Base-by-base conservation (phyloP, 73 alveolate genomes). In the Loxodes magnus region DNA sequence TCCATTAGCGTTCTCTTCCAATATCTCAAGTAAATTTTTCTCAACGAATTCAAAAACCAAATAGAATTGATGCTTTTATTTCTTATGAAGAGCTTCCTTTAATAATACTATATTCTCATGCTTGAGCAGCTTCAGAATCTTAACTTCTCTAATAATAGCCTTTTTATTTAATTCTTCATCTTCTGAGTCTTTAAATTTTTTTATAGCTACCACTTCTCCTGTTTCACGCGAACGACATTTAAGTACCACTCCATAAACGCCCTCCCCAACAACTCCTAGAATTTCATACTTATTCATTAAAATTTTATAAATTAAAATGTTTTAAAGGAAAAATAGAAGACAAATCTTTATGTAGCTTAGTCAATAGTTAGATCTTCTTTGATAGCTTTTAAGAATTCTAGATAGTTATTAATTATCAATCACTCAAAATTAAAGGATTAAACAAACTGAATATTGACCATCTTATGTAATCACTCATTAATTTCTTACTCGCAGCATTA, bases 41-140 rank as follows among this genome's bases (percentile, higher is more conserved):
- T 93, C 99, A 0, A 91, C 93, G 56, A 85, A 93, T 62, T 93
- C 99, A 62, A 93, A 93, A 12, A 93, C 97, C 54, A 93, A 35
- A 53, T 67, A 93, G 27, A 93, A 68, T 51, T n/a, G n/a, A n/a
- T n/a, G 64, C 58, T 94, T 67, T 48, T 97, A 97, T 64, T 93
- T 93, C 68, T 83, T 67, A 14, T 57, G 56, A 34, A 67, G 59
- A 4, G 96, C 96, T 72, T 84, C 96, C 64, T 79, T 76, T 35
- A 84, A 57, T 49, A 58, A 77, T 3, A 84, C 92, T 15, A 82
- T 60, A 37, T 77, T 82, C 35, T 80, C 72, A 64, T 82, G 90
- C 41, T 55, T 38, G 6, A 82, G 39, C 67, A 56, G 38, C 56
- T 80, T 41, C 6, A 82, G 74, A 44, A 78, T 64, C 60, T 71